Evolutionary conservation across 345 rosid species (phyloP), one percentile per base, ranked within the genome.

Genomic region (Camelina sativa): DNA sequence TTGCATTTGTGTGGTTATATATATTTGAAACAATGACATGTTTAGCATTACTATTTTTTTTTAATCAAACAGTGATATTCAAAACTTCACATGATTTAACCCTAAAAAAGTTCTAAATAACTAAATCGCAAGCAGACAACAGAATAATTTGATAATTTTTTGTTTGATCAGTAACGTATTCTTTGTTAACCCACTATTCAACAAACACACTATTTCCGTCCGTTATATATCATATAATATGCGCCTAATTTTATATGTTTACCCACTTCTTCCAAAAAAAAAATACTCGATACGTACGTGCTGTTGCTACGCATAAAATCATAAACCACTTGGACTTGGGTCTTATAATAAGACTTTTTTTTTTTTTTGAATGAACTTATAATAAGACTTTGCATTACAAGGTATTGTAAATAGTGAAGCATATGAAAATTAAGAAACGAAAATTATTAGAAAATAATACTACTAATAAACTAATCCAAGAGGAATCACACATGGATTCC

Each of bases 401-500:
- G 10, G 12, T 11, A 47, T 65, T 32, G 46, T 12, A 66, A 52
- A 20, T 66, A 13, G 37, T 37, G 60, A 38, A 37, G 16, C 47
- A 60, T 23, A 38, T 11, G 47, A 63, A 72, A 52, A 32, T 41
- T 25, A 41, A 15, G 1, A 11, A 46, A 55, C 15, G 16, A 57
- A 40, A 40, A 10, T 28, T 28, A 32, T 38, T 25, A 44, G 17
- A 44, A 13, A 15, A 15, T 3, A 19, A 40, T 4, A 15, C 6
- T 3, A 19, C 8, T 7, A 71, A 66, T 23, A 50, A 67, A 51
- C 4, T n/a, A 68, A 30, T 22, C 22, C n/a, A 68, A 32, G 74
- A 68, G 74, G 74, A 68, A 76, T 69, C 71, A 69, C 64, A 76
- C 59, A 55, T 62, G 76, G 76, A 76, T 69, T 70, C 76, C 71